Base-by-base conservation (phyloP, 2,329 filamentous ascomycete genomes). In the Penicillium sp. region DNA sequence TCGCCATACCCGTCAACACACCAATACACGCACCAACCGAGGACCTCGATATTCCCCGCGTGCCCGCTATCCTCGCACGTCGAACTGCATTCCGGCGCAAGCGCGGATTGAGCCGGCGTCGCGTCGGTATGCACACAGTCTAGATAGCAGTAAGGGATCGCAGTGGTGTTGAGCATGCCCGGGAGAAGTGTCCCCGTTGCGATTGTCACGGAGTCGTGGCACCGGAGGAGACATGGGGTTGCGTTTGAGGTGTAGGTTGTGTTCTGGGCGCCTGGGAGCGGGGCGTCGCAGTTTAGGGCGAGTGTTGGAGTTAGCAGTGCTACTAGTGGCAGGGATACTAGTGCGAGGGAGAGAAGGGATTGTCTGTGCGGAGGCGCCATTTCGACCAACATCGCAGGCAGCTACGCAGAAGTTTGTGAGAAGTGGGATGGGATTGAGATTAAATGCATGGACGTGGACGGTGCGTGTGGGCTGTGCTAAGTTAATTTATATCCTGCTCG, bases 21-120 rank as follows among this genome's bases (percentile, higher is more conserved):
- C 50, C 50, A 53, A 23, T 53, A 53, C 3, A 53, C n/a, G 21
- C 50, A 53, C 50, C 50, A 53, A 7, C 30, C 31, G 17, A 53
- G 30, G 8, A 19, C 50, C n/a, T 53, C 50, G 17, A 31, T 30
- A 31, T 41, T 53, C 8, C 11, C 50, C n/a, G 13, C 23, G 13
- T 53, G 23, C n/a, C 50, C 50, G n/a, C n/a, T 21, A 11, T 15
- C 35, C 31, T 53, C 50, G n/a, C 50, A 53, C 9, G 50, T n/a
- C 2, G 30, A 41, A 17, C 50, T 53, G 9, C 50, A 53, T 15
- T 53, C 31, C 11, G 50, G 50, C n/a, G 31, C 50, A 7, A 31
- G 23, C 9, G 50, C 50, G 8, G 50, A 53, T 19, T 53, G 50
- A 17, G 50, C 29, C 7, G 50, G 50, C 11, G 31, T 53, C 30